Evolutionary conservation across 768 basidiomycete species (phyloP), one percentile per base, ranked within the genome.

Genomic region (Fibroporia radiculosa): DNA sequence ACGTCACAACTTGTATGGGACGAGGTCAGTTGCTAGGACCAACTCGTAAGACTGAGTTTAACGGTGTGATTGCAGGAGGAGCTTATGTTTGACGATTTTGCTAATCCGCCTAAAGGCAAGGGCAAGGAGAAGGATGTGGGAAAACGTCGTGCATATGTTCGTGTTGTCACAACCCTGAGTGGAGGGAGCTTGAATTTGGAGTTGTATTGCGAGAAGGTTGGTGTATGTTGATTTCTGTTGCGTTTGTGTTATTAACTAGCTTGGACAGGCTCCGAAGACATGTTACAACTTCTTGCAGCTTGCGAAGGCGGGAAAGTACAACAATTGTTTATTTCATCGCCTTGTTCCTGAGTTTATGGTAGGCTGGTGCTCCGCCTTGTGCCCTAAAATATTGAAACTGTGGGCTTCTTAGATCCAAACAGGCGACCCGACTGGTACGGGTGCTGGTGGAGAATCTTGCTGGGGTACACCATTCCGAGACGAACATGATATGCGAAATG

Each of bases 201-300:
- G 60, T 66, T 93, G 6, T 92, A 78, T 55, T 93, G 90, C 57
- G 92, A 93, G 64, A 91, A 91, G 69, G 90, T 84, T n/a, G 18
- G 33, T n/a, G 28, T 23, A 29, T 42, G 2, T 24, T 7, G 40
- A 29, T 16, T 36, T 33, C 39, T 13, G 22, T 32, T 38, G 31
- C 32, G 7, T 20, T 24, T 25, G 5, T 10, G 4, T 18, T 3
- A 14, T 1, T n/a, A 22, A n/a, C 26, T 0, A 25, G 5, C 25
- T 31, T 12, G 48, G 23, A 18, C 31, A 93, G 89, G 96, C 95
- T 8, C 96, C 96, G 0, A 93, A 96, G 66, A 97, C 96, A 1
- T 97, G 93, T 55, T 99, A 99, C 63, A 99, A 99, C 62, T 99
- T 97, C 64, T 66, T 99, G 23, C 89, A 89, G 83, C 77, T 99